Conservation (phyloP, 1,284 basidiomycete species). For the Austroboletus niveus region DNA sequence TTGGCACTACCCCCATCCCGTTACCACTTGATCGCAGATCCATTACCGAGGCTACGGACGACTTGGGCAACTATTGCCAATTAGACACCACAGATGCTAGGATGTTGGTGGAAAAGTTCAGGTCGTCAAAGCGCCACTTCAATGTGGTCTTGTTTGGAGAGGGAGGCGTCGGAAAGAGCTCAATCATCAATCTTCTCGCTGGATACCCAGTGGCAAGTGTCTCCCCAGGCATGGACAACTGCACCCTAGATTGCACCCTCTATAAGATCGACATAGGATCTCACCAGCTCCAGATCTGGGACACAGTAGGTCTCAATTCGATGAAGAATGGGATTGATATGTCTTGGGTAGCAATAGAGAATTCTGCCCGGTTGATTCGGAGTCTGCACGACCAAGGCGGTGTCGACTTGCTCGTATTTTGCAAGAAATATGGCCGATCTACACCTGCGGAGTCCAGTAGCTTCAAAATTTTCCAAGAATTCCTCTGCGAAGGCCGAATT, state of each 20-base stretch:
- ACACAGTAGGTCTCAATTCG: slow-evolving; percentile 33
- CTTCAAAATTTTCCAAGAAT: slow-evolving; percentile 8
- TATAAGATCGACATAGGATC: slow-evolving; percentile 20
- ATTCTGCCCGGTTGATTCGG: background rate
- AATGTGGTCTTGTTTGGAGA: background rate
- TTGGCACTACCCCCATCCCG: slow-evolving; percentile 5
- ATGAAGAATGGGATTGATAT: background rate
- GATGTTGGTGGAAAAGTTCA: slow-evolving; percentile 17
- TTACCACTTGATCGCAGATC: slow-evolving; percentile 18
- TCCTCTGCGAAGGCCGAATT: slow-evolving; percentile 27
- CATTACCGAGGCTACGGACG: background rate
- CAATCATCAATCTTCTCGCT: slow-evolving; percentile 6
- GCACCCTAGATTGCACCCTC: slow-evolving; percentile 22
- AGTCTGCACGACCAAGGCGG: slow-evolving; percentile 6
- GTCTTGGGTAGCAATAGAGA: background rate
- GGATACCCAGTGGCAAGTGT: slow-evolving; percentile 13
- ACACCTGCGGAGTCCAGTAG: slow-evolving; percentile 7
- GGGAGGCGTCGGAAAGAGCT: background rate
- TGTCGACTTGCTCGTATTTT: slow-evolving; percentile 33
- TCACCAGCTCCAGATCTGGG: slow-evolving; percentile 32
- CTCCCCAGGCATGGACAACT: slow-evolving; percentile 13
- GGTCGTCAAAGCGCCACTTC: slow-evolving; percentile 3
- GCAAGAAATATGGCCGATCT: slow-evolving; percentile 26
- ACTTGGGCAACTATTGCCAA: slow-evolving; percentile 9
- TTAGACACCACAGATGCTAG: slow-evolving; percentile 12